Evolutionary conservation across 2,329 filamentous ascomycete species (phyloP), one percentile per base, ranked within the genome.

Genomic region (Exophiala aquamarina): DNA sequence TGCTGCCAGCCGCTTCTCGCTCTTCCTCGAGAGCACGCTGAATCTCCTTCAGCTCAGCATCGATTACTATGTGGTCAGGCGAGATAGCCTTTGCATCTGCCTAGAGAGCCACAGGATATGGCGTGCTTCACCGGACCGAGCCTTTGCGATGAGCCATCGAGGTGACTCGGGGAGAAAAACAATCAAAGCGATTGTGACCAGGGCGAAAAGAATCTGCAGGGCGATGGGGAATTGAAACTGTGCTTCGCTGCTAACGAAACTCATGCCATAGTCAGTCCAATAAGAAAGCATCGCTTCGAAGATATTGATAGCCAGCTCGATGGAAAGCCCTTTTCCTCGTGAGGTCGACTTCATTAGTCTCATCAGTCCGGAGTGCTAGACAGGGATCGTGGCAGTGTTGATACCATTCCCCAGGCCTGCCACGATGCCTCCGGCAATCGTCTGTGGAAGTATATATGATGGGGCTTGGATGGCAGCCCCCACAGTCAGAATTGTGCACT

Each of bases 111-210:
- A 65, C 64, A 11, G 68, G 46, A 10, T 59, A 60, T 41, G 63
- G 56, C 33, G 63, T 60, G 43, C 74, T 10, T 70, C 66, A 29
- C 77, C 78, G 59, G 77, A 75, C 41, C 80, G 61, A 21, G 65
- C 56, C 81, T 72, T 3, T 82, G 68, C 77, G 77, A 13, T 78
- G 78, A 0, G 75, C 81, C 81, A 84, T 57, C 81, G 70, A 2
- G 82, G 82, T 1, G 32, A 34, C 32, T 34, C 32, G 4, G 18
- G 2, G 62, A 66, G 5, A 59, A 63, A 26, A 34, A 15, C 37
- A 14, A 28, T 38, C 37, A 11, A 37, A n/a, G 48, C 59, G 31
- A 76, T 64, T 18, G 79, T 78, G 23, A 79, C 66, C 2, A 76
- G 47, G 1, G 77, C 76, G 42, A 81, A 75, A 20, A 78, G 54